Base-by-base conservation (phyloP, 192 early-diverging fungal genomes). In the Backusella sp. region DNA sequence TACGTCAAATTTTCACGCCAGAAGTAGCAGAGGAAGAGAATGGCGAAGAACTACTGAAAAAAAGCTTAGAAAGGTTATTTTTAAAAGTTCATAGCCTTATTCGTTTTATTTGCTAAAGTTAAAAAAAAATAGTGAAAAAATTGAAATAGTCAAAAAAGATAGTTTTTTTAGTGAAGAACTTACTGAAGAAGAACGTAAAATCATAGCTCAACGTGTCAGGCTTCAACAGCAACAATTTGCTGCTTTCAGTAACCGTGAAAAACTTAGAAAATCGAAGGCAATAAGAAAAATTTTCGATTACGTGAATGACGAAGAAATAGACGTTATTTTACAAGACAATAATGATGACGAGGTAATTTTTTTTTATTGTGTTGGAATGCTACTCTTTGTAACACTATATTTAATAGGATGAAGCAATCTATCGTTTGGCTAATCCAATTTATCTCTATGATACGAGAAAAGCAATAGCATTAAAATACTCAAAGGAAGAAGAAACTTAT, bases 201-300 rank as follows among this genome's bases (percentile, higher is more conserved):
- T 97, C 66, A 97, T 97, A 78, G 86, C 93, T 77, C 90, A 94
- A 81, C 90, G 96, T 8, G 93, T 97, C 7, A 93, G 90, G 19
- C 86, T 97, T 62, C 95, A 96, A 75, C 96, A 94, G 72, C 86
- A 87, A 62, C 93, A 90, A 88, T 96, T 94, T 85, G 91, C 92
- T 59, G 94, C 91, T 76, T 96, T 90, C 84, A 91, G 94, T 79
- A 84, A 88, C 49, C 90, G 91, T 37, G 95, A 96, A 79, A 90
- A 88, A 80, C 86, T 87, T 41, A 87, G 92, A 77, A 96, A 95
- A 76, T 89, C 91, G 19, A 77, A 78, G 68, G 66, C 42, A 28
- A 73, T 73, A 14, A 52, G 52, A 66, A 52, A 73, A 14, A 65
- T 73, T 23, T 73, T 73, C 42, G 72, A 73, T 65, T 62, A 73